Evolutionary conservation across 1,284 basidiomycete genomes (phyloP).

Genomic region (Rhizoctonia solani): DNA sequence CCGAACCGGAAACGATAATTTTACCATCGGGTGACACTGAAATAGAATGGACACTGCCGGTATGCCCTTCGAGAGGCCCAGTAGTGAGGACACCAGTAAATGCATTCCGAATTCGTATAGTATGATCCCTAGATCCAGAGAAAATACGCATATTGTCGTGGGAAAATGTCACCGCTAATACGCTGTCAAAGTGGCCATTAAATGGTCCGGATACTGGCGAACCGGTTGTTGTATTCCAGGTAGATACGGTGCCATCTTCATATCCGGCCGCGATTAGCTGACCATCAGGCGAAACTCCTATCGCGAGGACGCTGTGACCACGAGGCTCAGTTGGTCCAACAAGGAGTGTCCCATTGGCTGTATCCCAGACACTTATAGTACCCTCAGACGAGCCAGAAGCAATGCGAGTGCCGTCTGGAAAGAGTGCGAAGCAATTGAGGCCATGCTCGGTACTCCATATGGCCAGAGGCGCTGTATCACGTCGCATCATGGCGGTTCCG

Average conservation of each 20-base stretch:
- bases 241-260: not conserved
- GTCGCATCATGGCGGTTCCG: not conserved
- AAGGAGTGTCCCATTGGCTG: slow-evolving; percentile 48
- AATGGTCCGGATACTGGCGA: not conserved
- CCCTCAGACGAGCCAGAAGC: slow-evolving; percentile 51
- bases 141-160: not conserved
- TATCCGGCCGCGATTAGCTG: not conserved
- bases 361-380: slow-evolving; percentile 51
- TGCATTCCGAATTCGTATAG: not conserved
- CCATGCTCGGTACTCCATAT: not conserved
- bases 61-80: not conserved
- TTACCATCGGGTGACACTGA: slow-evolving; percentile 29
- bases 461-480: not conserved
- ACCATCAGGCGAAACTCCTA: slow-evolving; percentile 1
- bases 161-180: not conserved
- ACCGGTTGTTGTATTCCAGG: not conserved
- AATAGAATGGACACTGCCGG: not conserved
- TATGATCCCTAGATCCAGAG: not conserved
- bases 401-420: slow-evolving; percentile 38
- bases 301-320: not conserved
- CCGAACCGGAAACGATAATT: slow-evolving; percentile 11
- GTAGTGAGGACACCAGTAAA: not conserved
- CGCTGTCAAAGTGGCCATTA: not conserved
- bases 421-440: not conserved
- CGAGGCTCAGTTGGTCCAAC: not conserved